Percentiles rank a stretch among this genome's conserved stretches.
phyloP scores from a whole-genome alignment of 2,329 filamentous ascomycete genomes.

The Macrophomina pseudophaseolina region DNA sequence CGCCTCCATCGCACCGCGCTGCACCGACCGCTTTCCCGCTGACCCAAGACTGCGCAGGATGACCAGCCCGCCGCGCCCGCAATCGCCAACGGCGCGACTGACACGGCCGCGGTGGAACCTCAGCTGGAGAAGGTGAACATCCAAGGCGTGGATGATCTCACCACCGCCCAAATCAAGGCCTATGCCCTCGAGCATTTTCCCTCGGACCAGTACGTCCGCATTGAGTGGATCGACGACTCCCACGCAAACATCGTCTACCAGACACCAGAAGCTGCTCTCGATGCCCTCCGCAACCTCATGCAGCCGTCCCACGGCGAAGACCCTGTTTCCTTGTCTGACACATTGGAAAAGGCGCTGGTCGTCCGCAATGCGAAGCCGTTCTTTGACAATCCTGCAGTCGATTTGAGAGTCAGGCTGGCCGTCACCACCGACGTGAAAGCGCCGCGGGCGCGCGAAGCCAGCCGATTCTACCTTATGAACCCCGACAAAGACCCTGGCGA shows the following conservation, averaged over 20 bases:
- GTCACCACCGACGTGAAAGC: constrained; percentile 79
- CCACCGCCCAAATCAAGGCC: constrained; percentile 76
- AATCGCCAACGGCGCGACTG: neutral
- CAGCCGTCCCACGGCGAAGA: constrained; percentile 51
- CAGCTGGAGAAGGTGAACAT: constrained; percentile 76
- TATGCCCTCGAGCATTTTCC: constrained; percentile 74
- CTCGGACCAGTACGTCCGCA: constrained; percentile 59
- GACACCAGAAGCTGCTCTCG: constrained; percentile 57
- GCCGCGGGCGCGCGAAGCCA: constrained; percentile 76
- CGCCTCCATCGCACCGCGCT: constrained; percentile 24
- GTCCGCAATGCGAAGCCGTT: constrained; percentile 72
- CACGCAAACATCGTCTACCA: constrained; percentile 86
- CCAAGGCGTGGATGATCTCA: constrained; percentile 79
- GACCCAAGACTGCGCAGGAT: constrained; percentile 9
- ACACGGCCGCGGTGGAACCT: constrained; percentile 28
- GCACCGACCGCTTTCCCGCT: constrained; percentile 5
- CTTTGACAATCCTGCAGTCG: constrained; percentile 69
- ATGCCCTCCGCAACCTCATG: constrained; percentile 60
- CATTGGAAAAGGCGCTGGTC: constrained; percentile 59
- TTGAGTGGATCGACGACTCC: constrained; percentile 96
- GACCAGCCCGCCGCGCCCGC: neutral
- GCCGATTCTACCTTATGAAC: constrained; percentile 90
- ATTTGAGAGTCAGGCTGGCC: constrained; percentile 75
- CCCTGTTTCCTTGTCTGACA: constrained; percentile 45
- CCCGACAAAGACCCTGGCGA: constrained; percentile 86